A percentile compares a stretch with the other conserved stretches of the same genome.
phyloP scores from a whole-genome alignment of 2,329 filamentous ascomycete species.

The Domatiomyces globalis region DNA sequence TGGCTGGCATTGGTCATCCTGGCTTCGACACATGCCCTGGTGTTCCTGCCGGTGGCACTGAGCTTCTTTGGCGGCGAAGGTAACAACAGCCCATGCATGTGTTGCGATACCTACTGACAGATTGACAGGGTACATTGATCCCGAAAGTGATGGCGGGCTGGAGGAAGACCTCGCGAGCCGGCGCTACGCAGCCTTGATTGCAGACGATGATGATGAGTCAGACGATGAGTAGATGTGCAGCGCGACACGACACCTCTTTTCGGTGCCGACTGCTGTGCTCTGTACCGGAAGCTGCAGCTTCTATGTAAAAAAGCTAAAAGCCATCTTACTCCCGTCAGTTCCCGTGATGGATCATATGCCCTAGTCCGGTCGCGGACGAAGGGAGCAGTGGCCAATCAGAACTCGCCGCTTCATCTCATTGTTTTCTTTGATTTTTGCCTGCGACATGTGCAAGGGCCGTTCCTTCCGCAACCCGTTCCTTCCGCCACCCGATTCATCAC shows the following conservation, averaged over 20 bases:
- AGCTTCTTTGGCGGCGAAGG: constrained; percentile 72
- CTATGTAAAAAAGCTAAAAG: not conserved
- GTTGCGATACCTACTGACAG: not conserved
- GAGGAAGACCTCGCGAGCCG: constrained; percentile 69
- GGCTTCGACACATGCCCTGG: constrained; percentile 72
- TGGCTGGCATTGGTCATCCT: constrained; percentile 88
- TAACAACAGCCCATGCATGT: constrained; percentile 22
- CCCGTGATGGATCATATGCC: not conserved
- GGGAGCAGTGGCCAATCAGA: not conserved
- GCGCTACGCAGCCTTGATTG: constrained; percentile 58
- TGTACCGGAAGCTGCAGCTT: not conserved
- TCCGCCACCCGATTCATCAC: no score
- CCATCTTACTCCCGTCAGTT: not conserved
- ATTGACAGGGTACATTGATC: constrained; percentile 59
- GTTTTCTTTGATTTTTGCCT: not conserved
- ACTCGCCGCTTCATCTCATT: not conserved
- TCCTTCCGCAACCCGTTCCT: no score
- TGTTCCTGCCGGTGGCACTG: constrained; percentile 82
- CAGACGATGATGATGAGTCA: constrained; percentile 65
- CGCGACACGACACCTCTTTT: not conserved
- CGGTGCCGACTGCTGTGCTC: no score
- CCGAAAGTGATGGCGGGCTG: constrained; percentile 72
- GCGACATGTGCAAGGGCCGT: not conserved
- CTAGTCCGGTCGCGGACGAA: not conserved
- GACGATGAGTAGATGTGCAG: constrained; percentile 32